Conservation (phyloP, 148 eudicot genomes). For the Rheum nobile region DNA sequence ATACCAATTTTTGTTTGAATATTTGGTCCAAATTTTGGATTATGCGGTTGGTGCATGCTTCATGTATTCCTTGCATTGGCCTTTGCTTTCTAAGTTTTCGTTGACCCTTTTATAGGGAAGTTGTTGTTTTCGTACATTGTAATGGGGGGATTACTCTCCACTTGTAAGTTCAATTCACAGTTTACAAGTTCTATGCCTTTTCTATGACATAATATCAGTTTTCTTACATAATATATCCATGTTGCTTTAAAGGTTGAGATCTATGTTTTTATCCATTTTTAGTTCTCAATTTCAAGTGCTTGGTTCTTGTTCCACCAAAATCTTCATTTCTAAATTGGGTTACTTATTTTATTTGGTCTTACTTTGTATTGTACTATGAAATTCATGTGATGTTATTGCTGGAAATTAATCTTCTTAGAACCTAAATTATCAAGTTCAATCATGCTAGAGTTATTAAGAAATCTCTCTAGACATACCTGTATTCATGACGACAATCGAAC, state of each 20-base stretch:
- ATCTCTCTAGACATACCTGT: too few species aligned
- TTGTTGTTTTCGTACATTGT: conserved; percentile 61
- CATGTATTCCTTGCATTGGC: conserved; percentile 91
- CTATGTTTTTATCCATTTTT: too few species aligned
- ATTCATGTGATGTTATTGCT: too few species aligned
- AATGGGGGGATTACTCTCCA: conserved; percentile 96
- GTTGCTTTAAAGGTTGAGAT: too few species aligned
- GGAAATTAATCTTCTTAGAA: too few species aligned
- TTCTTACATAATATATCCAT: too few species aligned
- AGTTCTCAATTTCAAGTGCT: too few species aligned
- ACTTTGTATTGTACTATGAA: too few species aligned
- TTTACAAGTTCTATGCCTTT: too few species aligned
- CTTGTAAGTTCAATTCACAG: conserved; percentile 46
- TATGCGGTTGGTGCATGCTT: conserved; percentile 81
- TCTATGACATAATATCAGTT: neutral
- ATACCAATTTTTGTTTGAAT: neutral
- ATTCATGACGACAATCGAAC: too few species aligned
- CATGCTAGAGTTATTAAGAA: too few species aligned
- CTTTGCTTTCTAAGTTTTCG: conserved; percentile 89
- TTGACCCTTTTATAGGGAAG: conserved; percentile 93
- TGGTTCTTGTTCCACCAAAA: neutral
- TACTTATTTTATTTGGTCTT: conserved; percentile 12
- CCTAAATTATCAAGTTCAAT: too few species aligned
- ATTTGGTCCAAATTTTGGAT: neutral
- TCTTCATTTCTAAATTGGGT: conserved; percentile 12